Percentiles rank a stretch among this genome's conserved stretches.
These are phyloP conservation scores for Cystobasidium onofrii DNA, from an alignment of 768 basidiomycete genomes.

Conservation along the genomic window DNA sequence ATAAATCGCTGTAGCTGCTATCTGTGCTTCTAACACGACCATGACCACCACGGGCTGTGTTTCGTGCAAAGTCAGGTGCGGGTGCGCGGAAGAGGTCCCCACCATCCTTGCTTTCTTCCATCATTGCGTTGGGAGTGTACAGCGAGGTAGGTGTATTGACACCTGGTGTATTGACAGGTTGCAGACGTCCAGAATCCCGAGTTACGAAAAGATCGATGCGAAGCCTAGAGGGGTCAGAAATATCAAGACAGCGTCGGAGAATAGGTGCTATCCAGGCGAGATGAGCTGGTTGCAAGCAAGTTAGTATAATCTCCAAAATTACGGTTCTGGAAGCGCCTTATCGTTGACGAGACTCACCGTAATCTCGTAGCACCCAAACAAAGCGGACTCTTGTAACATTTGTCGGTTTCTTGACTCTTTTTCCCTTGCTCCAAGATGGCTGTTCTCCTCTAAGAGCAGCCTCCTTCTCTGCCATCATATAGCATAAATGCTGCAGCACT, in stretches of 20 bases:
- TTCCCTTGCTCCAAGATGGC: slow-evolving; percentile 34
- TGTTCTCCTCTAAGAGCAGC: slow-evolving; percentile 43
- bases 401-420: slow-evolving; percentile 12
- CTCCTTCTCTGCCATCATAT: slow-evolving; percentile 55
- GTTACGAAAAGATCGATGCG: slow-evolving; percentile 70
- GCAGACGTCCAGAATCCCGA: not conserved
- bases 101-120: not conserved
- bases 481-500: slow-evolving; percentile 58
- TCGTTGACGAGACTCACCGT: slow-evolving; percentile 51
- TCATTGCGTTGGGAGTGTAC: not conserved
- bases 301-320: not conserved
- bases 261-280: slow-evolving; percentile 67
- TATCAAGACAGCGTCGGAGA: slow-evolving; percentile 57
- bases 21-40: not conserved
- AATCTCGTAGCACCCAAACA: slow-evolving; percentile 69
- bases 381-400: slow-evolving; percentile 58
- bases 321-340: not conserved
- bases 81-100: slow-evolving; percentile 26
- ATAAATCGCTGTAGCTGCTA: slow-evolving; percentile 18
- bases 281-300: slow-evolving; percentile 51
- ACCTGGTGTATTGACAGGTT: not conserved
- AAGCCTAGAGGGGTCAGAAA: slow-evolving; percentile 51
- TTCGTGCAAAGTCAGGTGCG: slow-evolving; percentile 20
- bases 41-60: not conserved
- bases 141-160: not conserved